Base-by-base conservation (phyloP, 345 rosid genomes). In the Eucalyptus fibrosa region DNA sequence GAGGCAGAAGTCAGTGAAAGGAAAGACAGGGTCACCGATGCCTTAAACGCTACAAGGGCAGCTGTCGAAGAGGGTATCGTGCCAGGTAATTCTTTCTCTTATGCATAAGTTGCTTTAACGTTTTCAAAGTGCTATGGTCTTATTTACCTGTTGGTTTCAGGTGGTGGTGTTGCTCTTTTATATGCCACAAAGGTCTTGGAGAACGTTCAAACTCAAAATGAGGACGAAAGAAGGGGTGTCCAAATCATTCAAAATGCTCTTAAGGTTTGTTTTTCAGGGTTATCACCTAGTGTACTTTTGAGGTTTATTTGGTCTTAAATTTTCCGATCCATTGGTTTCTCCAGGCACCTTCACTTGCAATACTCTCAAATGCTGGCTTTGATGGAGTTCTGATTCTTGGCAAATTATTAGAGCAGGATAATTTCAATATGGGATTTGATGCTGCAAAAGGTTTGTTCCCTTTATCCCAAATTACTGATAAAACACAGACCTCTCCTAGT, bases 1-100 rank as follows among this genome's bases (percentile, higher is more conserved):
- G 99, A 95, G 94, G 92, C 94, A 88, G 99, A 97, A 94, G 98
- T 97, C 87, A 96, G 98, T 89, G 99, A 97, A 91, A 97, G 97
- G 92, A 97, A 97, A 93, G 98, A 97, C 91, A 94, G 99, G 93
- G 98, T 97, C 28, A 96, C 96, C 14, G 99, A 97, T 95, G 98
- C 99, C 90, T 89, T 97, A 90, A 97, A 97, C 89, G 99, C 99
- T 67, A 97, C 99, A n/a, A 94, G 96, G 93, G 99, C 99, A 89
- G 98, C 99, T 7, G 94, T 97, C 42, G 99, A 97, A 93, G 99
- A 97, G 94, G 99, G 99, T 87, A 96, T 96, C 37, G 96, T 97
- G 60, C 97, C 99, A 42, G 98, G 99, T 96, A 94, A 92, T 85
- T 88, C 87, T 67, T 86, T 21, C 62, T 18, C 49, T 69, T 86